phyloP scores from a whole-genome alignment of 352 stramenopile genomes.

The Globisporangium acanthophoron region DNA sequence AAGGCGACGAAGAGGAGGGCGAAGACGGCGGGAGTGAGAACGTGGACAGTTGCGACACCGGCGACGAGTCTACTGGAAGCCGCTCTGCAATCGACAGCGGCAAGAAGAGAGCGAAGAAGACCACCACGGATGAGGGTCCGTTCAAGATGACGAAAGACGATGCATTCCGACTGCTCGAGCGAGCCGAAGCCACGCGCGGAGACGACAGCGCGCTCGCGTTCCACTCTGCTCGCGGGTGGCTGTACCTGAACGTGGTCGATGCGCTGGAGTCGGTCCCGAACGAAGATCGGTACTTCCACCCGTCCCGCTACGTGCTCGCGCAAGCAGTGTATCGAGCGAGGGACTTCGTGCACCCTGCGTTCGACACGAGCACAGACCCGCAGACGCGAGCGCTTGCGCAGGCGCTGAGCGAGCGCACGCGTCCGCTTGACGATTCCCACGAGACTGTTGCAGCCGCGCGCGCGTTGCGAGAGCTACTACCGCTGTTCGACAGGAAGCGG shows the following conservation, averaged over 20 bases:
- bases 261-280: conserved; percentile 70
- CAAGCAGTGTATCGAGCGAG: conserved; percentile 50
- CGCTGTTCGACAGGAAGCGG: conserved; percentile 62
- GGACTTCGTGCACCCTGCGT: conserved; percentile 19
- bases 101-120: background rate
- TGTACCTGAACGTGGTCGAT: conserved; percentile 61
- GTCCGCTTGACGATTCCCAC: conserved; percentile 7
- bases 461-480: conserved; percentile 46
- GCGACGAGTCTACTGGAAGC: conserved; percentile 7
- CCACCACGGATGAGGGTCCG: conserved; percentile 4
- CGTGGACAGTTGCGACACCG: background rate
- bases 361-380: conserved; percentile 9
- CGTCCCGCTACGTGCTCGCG: conserved; percentile 54
- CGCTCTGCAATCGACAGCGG: conserved; percentile 1
- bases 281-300: conserved; percentile 80
- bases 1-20: conserved; percentile 17
- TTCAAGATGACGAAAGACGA: conserved; percentile 36
- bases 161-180: conserved; percentile 28
- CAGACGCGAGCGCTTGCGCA: conserved; percentile 13
- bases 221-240: conserved; percentile 28
- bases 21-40: conserved; percentile 2
- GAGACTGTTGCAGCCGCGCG: conserved; percentile 24
- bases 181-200: conserved; percentile 1
- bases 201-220: conserved; percentile 7
- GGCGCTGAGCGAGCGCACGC: conserved; percentile 20